phyloP scores from a whole-genome alignment of 495 filamentous ascomycete genomes.

The Arthonia radiata region DNA sequence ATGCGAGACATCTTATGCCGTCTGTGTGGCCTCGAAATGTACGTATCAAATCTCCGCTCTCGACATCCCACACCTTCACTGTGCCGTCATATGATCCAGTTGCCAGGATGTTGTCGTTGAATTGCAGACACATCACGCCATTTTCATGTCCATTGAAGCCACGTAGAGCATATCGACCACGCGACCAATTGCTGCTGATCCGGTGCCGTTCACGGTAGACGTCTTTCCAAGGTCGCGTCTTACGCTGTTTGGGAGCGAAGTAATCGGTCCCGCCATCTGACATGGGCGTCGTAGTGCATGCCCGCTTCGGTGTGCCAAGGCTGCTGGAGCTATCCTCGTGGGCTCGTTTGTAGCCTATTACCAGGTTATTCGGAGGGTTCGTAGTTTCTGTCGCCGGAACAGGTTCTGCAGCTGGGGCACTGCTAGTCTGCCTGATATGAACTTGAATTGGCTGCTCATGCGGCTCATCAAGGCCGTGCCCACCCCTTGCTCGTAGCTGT shows the following conservation, averaged over 20 bases:
- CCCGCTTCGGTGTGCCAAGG: no score
- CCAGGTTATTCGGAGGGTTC: no score
- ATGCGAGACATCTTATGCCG: constrained; percentile 73
- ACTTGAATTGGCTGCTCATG: no score
- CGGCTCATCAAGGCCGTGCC: no score
- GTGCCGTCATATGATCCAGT: constrained; percentile 90
- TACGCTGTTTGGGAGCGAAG: no score
- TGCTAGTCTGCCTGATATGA: no score
- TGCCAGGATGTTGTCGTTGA: constrained; percentile 76
- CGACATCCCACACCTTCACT: constrained; percentile 88
- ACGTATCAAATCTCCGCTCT: constrained; percentile 61
- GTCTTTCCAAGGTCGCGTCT: constrained; percentile 65
- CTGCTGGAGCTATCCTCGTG: no score
- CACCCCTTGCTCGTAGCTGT: constrained; percentile 38
- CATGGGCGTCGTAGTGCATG: no score
- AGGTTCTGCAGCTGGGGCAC: no score
- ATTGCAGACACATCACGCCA: constrained; percentile 88
- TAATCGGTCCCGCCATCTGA: no score
- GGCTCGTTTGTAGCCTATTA: no score
- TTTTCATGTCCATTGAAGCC: constrained; percentile 76
- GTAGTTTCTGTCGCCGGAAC: no score
- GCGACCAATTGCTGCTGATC: constrained; percentile 88
- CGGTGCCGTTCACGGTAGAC: constrained; percentile 74
- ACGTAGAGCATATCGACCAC: constrained; percentile 61
- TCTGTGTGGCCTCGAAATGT: constrained; percentile 59